Percentiles rank a stretch among this genome's conserved stretches.
Evolutionary conservation across 371 early-diverging fungal genomes (phyloP).

Genomic region (Mortierella sp.): DNA sequence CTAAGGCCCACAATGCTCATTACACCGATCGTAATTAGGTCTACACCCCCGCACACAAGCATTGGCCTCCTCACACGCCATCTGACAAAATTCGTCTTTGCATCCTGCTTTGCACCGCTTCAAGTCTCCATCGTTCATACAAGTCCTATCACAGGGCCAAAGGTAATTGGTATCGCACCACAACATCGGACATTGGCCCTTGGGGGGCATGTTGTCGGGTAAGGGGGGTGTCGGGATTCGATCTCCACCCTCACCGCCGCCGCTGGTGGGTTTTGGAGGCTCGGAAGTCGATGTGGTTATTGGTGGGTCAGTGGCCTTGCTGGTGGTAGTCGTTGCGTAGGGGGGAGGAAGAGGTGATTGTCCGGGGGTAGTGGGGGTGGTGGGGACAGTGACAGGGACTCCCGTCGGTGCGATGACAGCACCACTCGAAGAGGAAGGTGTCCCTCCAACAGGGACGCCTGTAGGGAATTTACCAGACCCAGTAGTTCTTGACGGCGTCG

Average conservation of each 20-base stretch:
- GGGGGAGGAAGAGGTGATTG: neutral
- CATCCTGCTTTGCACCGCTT: neutral
- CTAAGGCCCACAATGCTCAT: neutral
- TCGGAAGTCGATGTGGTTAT: neutral
- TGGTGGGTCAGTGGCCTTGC: neutral
- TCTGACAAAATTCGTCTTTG: neutral
- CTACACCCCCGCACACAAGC: neutral
- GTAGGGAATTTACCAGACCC: neutral
- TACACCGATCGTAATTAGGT: neutral
- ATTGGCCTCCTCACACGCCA: neutral
- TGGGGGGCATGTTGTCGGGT: neutral
- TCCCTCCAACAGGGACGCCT: neutral
- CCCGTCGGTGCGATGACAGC: neutral
- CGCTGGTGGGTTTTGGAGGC: neutral
- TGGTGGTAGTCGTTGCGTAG: neutral
- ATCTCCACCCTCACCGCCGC: neutral
- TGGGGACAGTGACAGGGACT: neutral
- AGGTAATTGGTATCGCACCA: neutral
- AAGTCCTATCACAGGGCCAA: neutral
- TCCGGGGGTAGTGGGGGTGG: too few species aligned
- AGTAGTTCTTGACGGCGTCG: neutral
- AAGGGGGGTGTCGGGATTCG: neutral
- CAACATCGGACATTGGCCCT: neutral
- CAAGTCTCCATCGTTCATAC: neutral
- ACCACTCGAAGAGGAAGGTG: neutral